Evolutionary conservation across 1,139 yeast species (phyloP).

Genomic region (Casaregolazyma lundiana): DNA sequence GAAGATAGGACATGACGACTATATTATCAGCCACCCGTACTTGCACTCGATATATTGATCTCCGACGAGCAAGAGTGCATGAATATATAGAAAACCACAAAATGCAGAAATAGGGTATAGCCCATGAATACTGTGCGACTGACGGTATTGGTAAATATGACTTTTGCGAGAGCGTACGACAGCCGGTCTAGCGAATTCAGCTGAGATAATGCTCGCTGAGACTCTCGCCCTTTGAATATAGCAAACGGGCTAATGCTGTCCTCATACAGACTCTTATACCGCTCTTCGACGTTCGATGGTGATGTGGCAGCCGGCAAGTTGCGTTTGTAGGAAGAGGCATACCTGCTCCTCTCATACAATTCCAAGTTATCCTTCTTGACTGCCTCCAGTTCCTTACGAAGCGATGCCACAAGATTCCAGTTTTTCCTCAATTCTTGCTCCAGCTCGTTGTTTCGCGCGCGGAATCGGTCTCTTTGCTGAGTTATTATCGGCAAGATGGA

Average conservation of each 20-base stretch:
- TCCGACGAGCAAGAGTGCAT: constrained; percentile 13
- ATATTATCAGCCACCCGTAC: background rate
- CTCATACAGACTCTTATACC: constrained; percentile 64
- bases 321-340: constrained; percentile 44
- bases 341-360: constrained; percentile 76
- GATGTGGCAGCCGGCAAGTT: constrained; percentile 8
- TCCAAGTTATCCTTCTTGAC: constrained; percentile 72
- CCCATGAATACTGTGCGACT: constrained; percentile 69
- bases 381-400: constrained; percentile 58
- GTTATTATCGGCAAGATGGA: constrained; percentile 83
- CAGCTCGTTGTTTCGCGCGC: constrained; percentile 71
- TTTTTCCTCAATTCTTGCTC: constrained; percentile 75
- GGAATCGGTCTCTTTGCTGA: constrained; percentile 90
- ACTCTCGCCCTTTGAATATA: constrained; percentile 72
- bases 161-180: constrained; percentile 69
- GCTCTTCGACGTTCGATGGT: constrained; percentile 44
- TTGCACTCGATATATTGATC: constrained; percentile 33
- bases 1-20: too few species aligned
- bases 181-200: constrained; percentile 75
- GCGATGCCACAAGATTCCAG: constrained; percentile 49
- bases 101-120: constrained; percentile 73
- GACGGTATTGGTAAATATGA: constrained; percentile 66
- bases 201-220: constrained; percentile 66
- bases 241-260: constrained; percentile 79
- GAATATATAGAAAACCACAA: constrained; percentile 57